Evolutionary conservation across 352 stramenopile genomes (phyloP), one percentile per base, ranked within the genome.

Genomic region (Globisporangium perplexum): DNA sequence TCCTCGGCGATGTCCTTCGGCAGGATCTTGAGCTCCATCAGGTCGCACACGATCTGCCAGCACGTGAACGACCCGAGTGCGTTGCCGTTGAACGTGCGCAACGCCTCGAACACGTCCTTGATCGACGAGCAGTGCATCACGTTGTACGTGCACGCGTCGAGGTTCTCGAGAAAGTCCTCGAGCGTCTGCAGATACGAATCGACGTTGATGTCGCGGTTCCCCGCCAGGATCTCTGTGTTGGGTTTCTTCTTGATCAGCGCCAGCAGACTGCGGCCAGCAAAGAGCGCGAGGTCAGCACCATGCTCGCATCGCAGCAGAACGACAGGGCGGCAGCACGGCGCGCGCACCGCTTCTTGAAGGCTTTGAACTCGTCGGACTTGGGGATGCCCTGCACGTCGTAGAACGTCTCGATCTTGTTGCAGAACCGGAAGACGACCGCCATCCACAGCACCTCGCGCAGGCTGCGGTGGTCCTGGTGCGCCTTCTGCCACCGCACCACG

Each of bases 21-120:
- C 53, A 93, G 62, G 58, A 90, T 70, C 47, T 88, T 82, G 28
- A 93, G 69, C 52, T 87, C 79, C 60, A 90, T 78, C 36, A 93
- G 53, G 56, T 93, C 82, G 22, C 76, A 87, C 53, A 86, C 75
- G 20, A 93, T 66, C 60, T 93, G 82, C 82, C 82, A 93, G 57
- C 82, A 88, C n/a, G 82, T 93, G 68, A 90, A 93, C 14, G 82
- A 90, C n/a, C 82, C 82, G 36, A 93, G 71, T 7, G 66, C 76
- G 39, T 92, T 89, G 55, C 76, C 53, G 49, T 78, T 60, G 55
- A 90, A 90, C 45, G 80, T 74, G 42, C 70, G 72, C 8, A 93
- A 72, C 38, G 68, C 67, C 22, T 84, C 65, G 55, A 93, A 93
- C 15, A 86, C 74, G 18, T 69, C 59, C 18, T 80, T 69, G 8